Conservation (phyloP, 306 rosid genomes). For the Vigna reflexopilosa region DNA sequence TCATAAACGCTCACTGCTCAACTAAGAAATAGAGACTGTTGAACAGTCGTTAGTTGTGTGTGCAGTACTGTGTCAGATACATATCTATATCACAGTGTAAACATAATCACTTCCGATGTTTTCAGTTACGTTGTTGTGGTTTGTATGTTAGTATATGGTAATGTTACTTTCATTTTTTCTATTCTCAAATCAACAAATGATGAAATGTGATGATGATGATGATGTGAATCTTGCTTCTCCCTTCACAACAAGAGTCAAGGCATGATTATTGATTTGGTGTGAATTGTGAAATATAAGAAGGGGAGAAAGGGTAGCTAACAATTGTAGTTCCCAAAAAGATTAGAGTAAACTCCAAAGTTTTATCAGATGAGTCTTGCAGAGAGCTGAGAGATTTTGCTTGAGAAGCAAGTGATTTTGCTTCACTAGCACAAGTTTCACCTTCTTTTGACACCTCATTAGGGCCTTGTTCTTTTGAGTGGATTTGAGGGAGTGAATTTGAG, state of each 20-base stretch:
- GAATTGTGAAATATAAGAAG: constrained; percentile 42
- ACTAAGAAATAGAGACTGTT: neutral
- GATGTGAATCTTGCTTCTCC: neutral
- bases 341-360: constrained; percentile 11
- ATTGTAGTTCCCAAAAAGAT: constrained; percentile 50
- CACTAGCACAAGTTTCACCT: constrained; percentile 37
- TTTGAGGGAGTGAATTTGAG: no score
- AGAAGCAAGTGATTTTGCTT: constrained; percentile 58
- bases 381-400: constrained; percentile 48
- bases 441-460: constrained; percentile 52
- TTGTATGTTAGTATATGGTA: neutral
- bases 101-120: neutral
- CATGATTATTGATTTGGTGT: constrained; percentile 41
- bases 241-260: constrained; percentile 40
- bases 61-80: neutral
- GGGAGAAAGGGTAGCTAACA: constrained; percentile 27
- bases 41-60: neutral
- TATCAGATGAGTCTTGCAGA: no score
- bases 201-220: constrained; percentile 41
- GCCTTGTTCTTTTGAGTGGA: no score
- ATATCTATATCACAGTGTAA: no score
- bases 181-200: constrained; percentile 39
- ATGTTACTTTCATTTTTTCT: constrained; percentile 60
- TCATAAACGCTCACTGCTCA: constrained; percentile 4
- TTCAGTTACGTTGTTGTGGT: neutral